Conservation (phyloP, 2,329 filamentous ascomycete genomes). For the Trichoderma gracile region DNA sequence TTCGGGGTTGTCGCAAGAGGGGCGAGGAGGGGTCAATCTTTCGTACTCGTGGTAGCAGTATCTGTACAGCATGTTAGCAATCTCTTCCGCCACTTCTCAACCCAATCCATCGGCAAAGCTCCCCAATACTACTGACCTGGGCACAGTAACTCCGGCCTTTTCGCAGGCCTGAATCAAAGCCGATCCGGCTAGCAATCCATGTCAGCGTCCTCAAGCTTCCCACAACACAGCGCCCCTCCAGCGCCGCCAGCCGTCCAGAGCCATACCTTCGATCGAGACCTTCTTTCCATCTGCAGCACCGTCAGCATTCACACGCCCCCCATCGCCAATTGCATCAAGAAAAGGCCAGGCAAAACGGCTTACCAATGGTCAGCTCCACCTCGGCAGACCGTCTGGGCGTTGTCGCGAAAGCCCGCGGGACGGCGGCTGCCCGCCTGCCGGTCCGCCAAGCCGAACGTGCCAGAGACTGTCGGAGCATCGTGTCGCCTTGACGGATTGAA, state of each 20-base stretch:
- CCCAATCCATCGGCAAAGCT: no score
- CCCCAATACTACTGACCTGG: slow-evolving; percentile 62
- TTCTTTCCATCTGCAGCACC: slow-evolving; percentile 81
- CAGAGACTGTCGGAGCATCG: slow-evolving; percentile 68
- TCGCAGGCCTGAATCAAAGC: slow-evolving; percentile 99
- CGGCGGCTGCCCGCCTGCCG: slow-evolving; percentile 58
- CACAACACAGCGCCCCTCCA: slow-evolving; percentile 26
- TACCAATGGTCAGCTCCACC: slow-evolving; percentile 95
- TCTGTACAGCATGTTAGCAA: slow-evolving; percentile 53
- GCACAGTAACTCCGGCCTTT: slow-evolving; percentile 88
- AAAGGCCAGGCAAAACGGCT: slow-evolving; percentile 31
- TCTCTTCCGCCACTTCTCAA: background rate
- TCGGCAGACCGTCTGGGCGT: slow-evolving; percentile 79
- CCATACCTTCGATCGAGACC: slow-evolving; percentile 90
- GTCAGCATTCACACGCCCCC: slow-evolving; percentile 36
- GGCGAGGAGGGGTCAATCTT: slow-evolving; percentile 26
- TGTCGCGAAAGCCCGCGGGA: slow-evolving; percentile 78
- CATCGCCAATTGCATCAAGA: slow-evolving; percentile 36
- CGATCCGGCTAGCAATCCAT: slow-evolving; percentile 71
- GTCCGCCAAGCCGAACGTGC: slow-evolving; percentile 69
- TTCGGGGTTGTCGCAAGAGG: slow-evolving; percentile 30
- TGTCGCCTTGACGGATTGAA: slow-evolving; percentile 58
- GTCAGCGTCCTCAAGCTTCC: slow-evolving; percentile 39
- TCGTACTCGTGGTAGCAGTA: slow-evolving; percentile 98
- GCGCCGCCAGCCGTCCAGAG: slow-evolving; percentile 9